Base-by-base conservation (phyloP, 2,329 filamentous ascomycete genomes). In the Fusarium compactum region DNA sequence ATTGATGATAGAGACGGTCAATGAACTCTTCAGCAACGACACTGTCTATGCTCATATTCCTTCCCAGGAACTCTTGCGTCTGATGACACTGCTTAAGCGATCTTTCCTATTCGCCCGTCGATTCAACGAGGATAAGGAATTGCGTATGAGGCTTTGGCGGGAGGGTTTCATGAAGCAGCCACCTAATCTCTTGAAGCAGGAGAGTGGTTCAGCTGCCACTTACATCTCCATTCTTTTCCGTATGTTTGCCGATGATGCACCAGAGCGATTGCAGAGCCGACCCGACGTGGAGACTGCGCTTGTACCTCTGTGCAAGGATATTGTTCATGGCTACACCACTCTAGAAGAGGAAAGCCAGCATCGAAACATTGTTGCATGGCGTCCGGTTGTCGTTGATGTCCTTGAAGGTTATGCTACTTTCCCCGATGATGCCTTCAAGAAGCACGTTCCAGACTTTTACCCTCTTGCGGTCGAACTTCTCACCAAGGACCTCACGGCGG, bases 101-200 rank as follows among this genome's bases (percentile, higher is more conserved):
- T 96, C 92, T 29, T 99, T 97, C 82, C 90, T 97, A 64, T 99
- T 99, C 74, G 96, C 97, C 46, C 95, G 97, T 77, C 92, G 92
- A 74, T 99, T 99, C 86, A 99, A 99, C 80, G 94, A 94, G 69
- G 95, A 99, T 82, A 97, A 97, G 81, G 96, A 98, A 72, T 85
- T 99, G 40, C 90, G 96, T 47, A 97, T 97, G 87, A 90, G 93
- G 20, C 86, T 99, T 20, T 99, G 97, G 94, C 88, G 94, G 53
- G 96, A 99, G 79, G 96, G 97, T 1, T 99, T 99, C 85, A 99
- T 99, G 96, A 97, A 97, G 82, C 96, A 99, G 78, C 95, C 96
- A 18, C 96, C 96, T 5, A 99, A 99, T 76, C 85, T 99, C 15
- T 87, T 99, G 30, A 99, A 99, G 83, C 96, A 99, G 79, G 96